These are phyloP conservation scores for Solanum hybrid DNA, from an alignment of 305 asterid genomes.

Conservation along the genomic window DNA sequence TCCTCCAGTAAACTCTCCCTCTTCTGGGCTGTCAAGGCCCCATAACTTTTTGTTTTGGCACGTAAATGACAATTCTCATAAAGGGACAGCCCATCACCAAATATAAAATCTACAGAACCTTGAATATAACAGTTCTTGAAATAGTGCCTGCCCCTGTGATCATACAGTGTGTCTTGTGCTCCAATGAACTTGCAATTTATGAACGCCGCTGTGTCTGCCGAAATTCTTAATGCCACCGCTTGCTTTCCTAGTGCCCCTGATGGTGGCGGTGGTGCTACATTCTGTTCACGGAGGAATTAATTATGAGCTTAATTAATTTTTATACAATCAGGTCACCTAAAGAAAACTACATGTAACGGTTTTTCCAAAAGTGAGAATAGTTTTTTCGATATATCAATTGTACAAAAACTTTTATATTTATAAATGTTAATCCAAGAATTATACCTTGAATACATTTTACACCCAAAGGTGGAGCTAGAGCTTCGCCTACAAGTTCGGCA, in stretches of 20 bases:
- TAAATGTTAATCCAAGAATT: not conserved
- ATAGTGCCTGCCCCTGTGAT: conserved; percentile 78
- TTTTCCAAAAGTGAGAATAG: not conserved
- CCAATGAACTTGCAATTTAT: conserved; percentile 65
- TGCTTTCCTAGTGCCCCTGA: conserved; percentile 74
- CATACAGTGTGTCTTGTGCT: conserved; percentile 80
- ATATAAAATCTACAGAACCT: conserved; percentile 85
- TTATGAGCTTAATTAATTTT: not conserved
- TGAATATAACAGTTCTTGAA: conserved; percentile 67
- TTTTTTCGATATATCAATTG: not conserved
- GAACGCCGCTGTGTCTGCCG: conserved; percentile 73
- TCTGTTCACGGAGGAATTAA: conserved; percentile 26
- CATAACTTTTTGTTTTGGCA: conserved; percentile 48
- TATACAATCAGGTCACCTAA: not conserved
- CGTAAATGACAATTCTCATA: conserved; percentile 62
- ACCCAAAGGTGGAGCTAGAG: not conserved
- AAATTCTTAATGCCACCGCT: conserved; percentile 83
- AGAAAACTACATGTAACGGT: not conserved
- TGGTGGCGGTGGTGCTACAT: conserved; percentile 50
- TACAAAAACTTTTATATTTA: not conserved
- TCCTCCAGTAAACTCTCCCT: conserved; percentile 71
- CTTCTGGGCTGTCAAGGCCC: conserved; percentile 84
- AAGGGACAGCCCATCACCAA: conserved; percentile 73
- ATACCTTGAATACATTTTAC: not conserved
- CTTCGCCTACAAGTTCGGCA: not conserved